Evolutionary conservation across 2,329 filamentous ascomycete genomes (phyloP).

Genomic region (Verticillium zaregamsianum): DNA sequence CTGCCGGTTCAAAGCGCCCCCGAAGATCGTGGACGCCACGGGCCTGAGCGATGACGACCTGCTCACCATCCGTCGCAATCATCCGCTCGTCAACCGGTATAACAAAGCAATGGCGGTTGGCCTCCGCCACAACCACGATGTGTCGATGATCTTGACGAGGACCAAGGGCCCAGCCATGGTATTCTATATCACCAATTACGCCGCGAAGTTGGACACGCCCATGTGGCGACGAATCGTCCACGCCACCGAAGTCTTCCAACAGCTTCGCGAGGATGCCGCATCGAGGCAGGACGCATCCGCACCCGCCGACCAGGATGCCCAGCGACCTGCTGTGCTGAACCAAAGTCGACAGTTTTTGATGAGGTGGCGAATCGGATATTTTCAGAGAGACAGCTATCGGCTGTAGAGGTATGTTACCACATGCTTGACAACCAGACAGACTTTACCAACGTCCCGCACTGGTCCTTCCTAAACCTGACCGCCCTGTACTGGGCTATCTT

Average conservation of each 20-base stretch:
- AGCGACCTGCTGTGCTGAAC: too few relatives aligned
- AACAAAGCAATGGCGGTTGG: conserved; percentile 9
- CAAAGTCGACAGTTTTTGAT: background rate
- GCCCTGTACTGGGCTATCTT: conserved; percentile 7
- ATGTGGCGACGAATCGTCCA: background rate
- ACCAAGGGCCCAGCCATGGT: background rate
- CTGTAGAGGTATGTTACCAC: conserved; percentile 6
- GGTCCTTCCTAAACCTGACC: conserved; percentile 5
- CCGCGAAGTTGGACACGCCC: background rate
- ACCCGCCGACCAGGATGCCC: too few relatives aligned
- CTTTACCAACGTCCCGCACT: conserved; percentile 3
- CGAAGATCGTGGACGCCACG: conserved; percentile 2
- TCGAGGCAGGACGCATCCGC: background rate
- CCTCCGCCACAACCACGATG: conserved; percentile 7
- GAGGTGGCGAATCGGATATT: conserved; percentile 9
- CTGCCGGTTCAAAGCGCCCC: conserved; percentile 10
- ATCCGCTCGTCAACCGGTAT: conserved; percentile 6
- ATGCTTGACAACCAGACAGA: conserved; percentile 6
- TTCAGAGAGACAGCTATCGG: conserved; percentile 6
- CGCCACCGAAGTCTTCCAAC: background rate
- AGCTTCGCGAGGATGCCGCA: background rate
- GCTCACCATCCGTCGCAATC: conserved; percentile 1
- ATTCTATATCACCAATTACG: background rate
- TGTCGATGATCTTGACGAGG: background rate
- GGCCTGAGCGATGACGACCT: conserved; percentile 1